These are phyloP conservation scores for Aethionema arabicum DNA, from an alignment of 345 rosid genomes.

Conservation along the genomic window DNA sequence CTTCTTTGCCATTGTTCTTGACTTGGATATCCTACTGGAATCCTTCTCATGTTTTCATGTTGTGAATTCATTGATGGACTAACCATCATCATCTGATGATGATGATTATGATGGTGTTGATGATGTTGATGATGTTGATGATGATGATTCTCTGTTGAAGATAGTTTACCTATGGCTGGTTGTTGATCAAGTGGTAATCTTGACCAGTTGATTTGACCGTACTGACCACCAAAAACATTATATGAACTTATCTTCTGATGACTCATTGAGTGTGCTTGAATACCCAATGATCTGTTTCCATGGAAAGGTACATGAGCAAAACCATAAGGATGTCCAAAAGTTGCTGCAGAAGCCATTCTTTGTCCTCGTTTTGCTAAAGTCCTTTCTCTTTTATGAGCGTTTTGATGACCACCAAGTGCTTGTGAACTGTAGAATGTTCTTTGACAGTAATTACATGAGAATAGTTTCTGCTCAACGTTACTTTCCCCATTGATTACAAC, in stretches of 20 bases:
- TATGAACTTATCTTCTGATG: conserved; percentile 47
- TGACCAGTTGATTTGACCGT: conserved; percentile 43
- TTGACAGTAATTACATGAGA: conserved; percentile 86
- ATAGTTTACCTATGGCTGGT: conserved; percentile 56
- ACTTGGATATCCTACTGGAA: conserved; percentile 32
- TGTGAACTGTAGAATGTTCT: conserved; percentile 88
- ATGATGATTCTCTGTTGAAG: conserved; percentile 40
- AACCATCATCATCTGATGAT: conserved; percentile 28
- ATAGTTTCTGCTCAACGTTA: conserved; percentile 51
- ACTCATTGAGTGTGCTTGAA: conserved; percentile 63
- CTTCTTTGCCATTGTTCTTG: conserved; percentile 39
- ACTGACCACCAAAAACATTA: conserved; percentile 41
- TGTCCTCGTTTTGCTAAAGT: conserved; percentile 72
- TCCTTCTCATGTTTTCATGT: conserved; percentile 31
- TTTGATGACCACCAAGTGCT: conserved; percentile 92
- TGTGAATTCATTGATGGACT: conserved; percentile 22
- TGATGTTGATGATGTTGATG: too few relatives aligned
- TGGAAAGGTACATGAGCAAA: conserved; percentile 55
- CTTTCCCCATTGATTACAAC: conserved; percentile 34
- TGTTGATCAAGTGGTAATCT: conserved; percentile 48
- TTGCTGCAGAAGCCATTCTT: conserved; percentile 44
- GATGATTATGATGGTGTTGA: conserved; percentile 13
- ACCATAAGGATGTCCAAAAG: conserved; percentile 58
- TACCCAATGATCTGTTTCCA: conserved; percentile 57
- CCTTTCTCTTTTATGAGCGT: conserved; percentile 85